Base-by-base conservation (phyloP, 2,329 filamentous ascomycete genomes). In the Fusarium sp. region DNA sequence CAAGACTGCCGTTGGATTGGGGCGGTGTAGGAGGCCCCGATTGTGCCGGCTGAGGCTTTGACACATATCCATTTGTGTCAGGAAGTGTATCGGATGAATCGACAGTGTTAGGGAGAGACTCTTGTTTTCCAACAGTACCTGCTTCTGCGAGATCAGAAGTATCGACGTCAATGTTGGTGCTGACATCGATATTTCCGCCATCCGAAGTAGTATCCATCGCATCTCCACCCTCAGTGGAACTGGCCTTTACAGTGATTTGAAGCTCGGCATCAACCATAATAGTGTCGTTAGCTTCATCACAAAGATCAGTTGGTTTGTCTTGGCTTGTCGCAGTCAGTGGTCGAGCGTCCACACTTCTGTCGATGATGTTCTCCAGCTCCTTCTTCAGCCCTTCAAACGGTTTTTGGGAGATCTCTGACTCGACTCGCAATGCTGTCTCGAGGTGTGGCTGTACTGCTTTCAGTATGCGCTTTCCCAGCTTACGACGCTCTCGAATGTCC, bases 381-480 rank as follows among this genome's bases (percentile, higher is more conserved):
- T 89, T 89, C 41, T 93, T 84, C 60, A 95, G 87, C 50, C 87
- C 87, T 56, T 94, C 92, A 48, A 90, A 88, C 2, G 92, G 85
- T 75, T 90, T 91, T 56, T 90, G 88, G 54, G 87, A 90, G 44
- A 97, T 86, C 66, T 96, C 93, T n/a, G 93, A 91, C 80, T 98
- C 95, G 59, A 93, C 93, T 57, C 87, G 88, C 49, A 94, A 82
- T 1, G 94, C 94, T 59, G 89, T 87, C 79, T 97, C 92, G 6
- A 97, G 84, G 46, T 90, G 87, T 17, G 92, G 90, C 78, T 97
- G 93, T 35, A 97, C 87, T 2, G 91, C 89, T 79, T 94, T 97
- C 72, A 97, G 87, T 67, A 98, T 97, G 30, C 94, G 90, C 81
- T 97, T 97, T 27, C 93, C 94, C n/a, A 97, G 84, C 74, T 92